phyloP scores from a whole-genome alignment of 148 eudicot species.

The Vaccinium darrowii region DNA sequence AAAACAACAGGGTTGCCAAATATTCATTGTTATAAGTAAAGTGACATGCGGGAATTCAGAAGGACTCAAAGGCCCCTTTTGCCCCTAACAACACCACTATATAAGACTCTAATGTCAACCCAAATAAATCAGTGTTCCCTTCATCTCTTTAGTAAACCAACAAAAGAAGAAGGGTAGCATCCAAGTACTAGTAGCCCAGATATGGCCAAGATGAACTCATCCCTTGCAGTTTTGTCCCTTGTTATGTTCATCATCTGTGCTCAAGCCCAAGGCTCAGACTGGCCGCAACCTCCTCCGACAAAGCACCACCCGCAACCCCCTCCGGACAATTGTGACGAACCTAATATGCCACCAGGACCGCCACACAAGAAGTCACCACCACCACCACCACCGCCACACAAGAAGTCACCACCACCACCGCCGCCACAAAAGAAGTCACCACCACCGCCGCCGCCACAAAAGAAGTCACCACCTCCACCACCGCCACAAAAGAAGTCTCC shows the following conservation, averaged over 20 bases:
- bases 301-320: not conserved
- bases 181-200: not conserved
- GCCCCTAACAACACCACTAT: not conserved
- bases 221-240: conserved; percentile 13
- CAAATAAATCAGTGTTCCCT: conserved; percentile 1
- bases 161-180: no score
- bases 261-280: not conserved
- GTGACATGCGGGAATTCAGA: not conserved
- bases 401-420: not conserved
- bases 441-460: not conserved
- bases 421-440: not conserved
- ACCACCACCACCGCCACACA: not conserved
- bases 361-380: not conserved
- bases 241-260: conserved; percentile 17
- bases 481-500: not conserved
- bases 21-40: not conserved
- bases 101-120: conserved; percentile 6
- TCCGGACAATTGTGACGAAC: not conserved
- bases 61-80: not conserved
- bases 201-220: conserved; percentile 14
- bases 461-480: not conserved
- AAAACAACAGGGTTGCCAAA: not conserved
- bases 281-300: not conserved
- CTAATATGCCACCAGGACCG: not conserved
- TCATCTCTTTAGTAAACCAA: not conserved